Base-by-base conservation (phyloP, 139 green algal species). In the Pleodorina starrii region DNA sequence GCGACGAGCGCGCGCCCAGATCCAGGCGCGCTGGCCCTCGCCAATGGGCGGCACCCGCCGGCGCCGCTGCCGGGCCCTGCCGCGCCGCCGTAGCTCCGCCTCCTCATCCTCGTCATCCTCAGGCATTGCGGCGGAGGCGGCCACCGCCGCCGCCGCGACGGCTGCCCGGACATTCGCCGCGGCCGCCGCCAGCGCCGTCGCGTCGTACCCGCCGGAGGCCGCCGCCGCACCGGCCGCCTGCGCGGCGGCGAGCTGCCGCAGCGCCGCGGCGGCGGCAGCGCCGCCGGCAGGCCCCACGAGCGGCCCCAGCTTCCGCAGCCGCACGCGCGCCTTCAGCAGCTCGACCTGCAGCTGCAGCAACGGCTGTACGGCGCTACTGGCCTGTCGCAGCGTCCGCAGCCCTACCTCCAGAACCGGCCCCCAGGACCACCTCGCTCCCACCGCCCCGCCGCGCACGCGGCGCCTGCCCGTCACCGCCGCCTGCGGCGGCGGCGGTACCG, bases 241-340 rank as follows among this genome's bases (percentile, higher is more conserved):
- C 48, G 76, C 76, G 0, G 76, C 48, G 25, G 48, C 44, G 16
- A 69, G 16, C 48, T n/a, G 76, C 19, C 79, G 54, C 27, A 16
- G 7, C 57, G n/a, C 38, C 4, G 21, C 38, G 6, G 40, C 79
- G 0, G 79, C 57, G 5, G 4, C 25, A 5, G 59, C 81, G 43
- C 40, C 6, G 38, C 32, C 38, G 0, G 38, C 38, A 32, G 9
- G 7, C 6, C 29, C 81, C 17, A 0, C 81, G 6, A 69, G 5
- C 48, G 14, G 36, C 35, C 35, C 32, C 51, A 86, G 59, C 79
- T 75, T 86, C 25, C 59, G 59, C 16, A 87, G 44, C 40, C 81
- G 60, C 42, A 87, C 42, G 16, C 60, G 12, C 0, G 81, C 60
- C 16, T 77, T 77, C 23, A 87, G 43, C 42, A 87, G 60, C 43